Evolutionary conservation across 352 stramenopile species (phyloP).

Genomic region (Pythium chondricola): DNA sequence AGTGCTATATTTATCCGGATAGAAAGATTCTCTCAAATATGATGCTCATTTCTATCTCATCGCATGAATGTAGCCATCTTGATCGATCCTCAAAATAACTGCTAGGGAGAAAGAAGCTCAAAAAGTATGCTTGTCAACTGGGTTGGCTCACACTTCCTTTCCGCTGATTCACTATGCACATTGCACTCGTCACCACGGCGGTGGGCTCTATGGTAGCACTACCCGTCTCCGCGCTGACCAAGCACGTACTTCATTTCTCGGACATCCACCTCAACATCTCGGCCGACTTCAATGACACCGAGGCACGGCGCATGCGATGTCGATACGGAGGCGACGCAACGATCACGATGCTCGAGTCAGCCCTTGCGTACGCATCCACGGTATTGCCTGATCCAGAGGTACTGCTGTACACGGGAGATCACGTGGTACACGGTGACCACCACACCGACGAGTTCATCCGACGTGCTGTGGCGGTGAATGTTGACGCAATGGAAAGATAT

Average conservation of each 20-base stretch:
- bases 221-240: too few relatives aligned
- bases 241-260: conserved; percentile 76
- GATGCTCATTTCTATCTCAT: too few relatives aligned
- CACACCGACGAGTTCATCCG: conserved; percentile 59
- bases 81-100: background rate
- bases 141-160: too few relatives aligned
- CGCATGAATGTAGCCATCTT: background rate
- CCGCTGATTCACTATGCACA: too few relatives aligned
- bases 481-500: conserved; percentile 62
- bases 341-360: conserved; percentile 56
- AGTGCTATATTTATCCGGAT: background rate
- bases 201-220: too few relatives aligned
- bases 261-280: conserved; percentile 84
- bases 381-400: conserved; percentile 54
- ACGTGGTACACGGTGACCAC: conserved; percentile 45
- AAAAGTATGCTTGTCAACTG: too few relatives aligned
- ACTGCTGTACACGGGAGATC: conserved; percentile 80
- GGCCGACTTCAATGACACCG: conserved; percentile 19
- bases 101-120: too few relatives aligned
- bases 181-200: too few relatives aligned
- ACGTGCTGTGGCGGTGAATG: conserved; percentile 56
- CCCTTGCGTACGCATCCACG: conserved; percentile 51
- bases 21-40: too few relatives aligned
- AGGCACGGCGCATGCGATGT: conserved; percentile 32
- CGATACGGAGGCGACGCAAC: conserved; percentile 52